A percentile compares a stretch with the other conserved stretches of the same genome.
Conservation (phyloP, 2,329 filamentous ascomycete species). For the Beauveria scarabaeidicola region DNA sequence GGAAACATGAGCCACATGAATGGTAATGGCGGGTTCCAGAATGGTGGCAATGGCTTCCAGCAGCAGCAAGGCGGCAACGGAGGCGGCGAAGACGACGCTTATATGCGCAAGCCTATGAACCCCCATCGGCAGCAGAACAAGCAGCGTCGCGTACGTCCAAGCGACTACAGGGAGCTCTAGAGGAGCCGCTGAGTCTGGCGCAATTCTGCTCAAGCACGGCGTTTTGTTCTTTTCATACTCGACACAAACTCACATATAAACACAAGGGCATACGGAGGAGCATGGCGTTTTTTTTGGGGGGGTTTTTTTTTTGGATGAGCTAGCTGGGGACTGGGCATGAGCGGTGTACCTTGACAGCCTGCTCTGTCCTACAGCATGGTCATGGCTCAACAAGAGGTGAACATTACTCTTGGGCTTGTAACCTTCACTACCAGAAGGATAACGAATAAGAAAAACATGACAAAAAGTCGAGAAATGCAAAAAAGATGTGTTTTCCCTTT, state of each 20-base stretch:
- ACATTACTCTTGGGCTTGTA: background rate
- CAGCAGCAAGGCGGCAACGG: constrained; percentile 19
- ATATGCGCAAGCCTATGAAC: constrained; percentile 93
- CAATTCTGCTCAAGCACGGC: background rate
- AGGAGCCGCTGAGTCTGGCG: background rate
- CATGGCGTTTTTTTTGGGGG: constrained; percentile 5
- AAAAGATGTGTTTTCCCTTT: background rate
- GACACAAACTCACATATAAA: background rate
- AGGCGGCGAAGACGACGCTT: constrained; percentile 75
- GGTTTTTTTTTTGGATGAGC: background rate
- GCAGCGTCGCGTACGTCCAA: constrained; percentile 70
- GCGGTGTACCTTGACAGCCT: background rate
- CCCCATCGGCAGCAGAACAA: constrained; percentile 82
- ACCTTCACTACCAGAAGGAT: background rate
- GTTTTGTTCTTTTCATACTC: constrained; percentile 3
- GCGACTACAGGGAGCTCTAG: constrained; percentile 77
- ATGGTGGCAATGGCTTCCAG: constrained; percentile 19
- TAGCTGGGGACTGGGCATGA: background rate
- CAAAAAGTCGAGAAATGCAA: background rate
- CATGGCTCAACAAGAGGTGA: background rate
- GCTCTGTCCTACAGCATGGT: background rate
- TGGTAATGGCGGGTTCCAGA: constrained; percentile 15
- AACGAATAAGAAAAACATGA: background rate
- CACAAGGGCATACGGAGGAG: background rate
- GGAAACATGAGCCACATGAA: constrained; percentile 23